phyloP scores from a whole-genome alignment of 73 alveolate species.

The Paramecium sexaurelia region DNA sequence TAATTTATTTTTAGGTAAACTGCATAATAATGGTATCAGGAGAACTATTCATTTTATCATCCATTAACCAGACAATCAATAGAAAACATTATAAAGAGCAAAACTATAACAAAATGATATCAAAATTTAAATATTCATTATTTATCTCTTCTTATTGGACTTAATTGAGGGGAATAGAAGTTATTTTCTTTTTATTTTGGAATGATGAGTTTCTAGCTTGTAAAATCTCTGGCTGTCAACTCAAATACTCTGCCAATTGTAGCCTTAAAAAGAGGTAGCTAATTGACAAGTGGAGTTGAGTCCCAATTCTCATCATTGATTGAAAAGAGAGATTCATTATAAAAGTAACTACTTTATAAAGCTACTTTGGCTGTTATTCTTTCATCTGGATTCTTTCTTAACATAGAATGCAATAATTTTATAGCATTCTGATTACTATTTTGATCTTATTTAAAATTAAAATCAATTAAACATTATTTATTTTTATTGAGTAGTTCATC shows the following conservation, averaged over 20 bases:
- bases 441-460: background rate
- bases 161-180: background rate
- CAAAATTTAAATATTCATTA: background rate
- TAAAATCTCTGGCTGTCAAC: background rate
- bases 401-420: background rate
- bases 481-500: background rate
- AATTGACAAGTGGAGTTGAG: background rate
- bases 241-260: background rate
- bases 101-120: background rate
- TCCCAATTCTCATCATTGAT: conserved; percentile 2
- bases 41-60: conserved; percentile 67
- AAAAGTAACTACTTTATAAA: conserved; percentile 20
- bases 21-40: conserved; percentile 63
- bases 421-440: background rate
- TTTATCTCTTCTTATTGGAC: background rate
- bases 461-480: background rate
- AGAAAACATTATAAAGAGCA: background rate
- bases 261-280: background rate
- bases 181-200: background rate
- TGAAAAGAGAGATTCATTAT: background rate
- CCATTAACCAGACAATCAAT: conserved; percentile 66
- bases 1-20: background rate
- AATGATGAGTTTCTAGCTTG: background rate
- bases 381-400: background rate
- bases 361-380: background rate